Evolutionary conservation across 164 flowering plant genomes (phyloP).

Genomic region (Protea cynaroides): DNA sequence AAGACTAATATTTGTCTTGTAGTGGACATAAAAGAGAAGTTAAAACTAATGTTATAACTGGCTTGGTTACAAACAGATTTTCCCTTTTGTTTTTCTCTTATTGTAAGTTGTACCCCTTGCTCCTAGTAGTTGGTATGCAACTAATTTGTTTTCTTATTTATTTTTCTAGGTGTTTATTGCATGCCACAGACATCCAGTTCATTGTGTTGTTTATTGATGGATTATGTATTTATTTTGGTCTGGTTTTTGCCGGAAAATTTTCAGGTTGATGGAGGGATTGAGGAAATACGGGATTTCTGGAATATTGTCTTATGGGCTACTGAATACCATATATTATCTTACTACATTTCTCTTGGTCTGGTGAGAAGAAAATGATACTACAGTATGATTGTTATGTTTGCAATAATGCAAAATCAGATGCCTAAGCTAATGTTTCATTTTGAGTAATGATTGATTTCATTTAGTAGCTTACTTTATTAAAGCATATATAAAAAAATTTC

Average conservation of each 20-base stretch:
- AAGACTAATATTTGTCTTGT: no score
- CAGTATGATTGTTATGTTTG: neutral
- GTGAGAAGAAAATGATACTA: constrained; percentile 31
- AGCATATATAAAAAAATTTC: no score
- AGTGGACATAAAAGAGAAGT: no score
- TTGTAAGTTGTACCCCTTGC: no score
- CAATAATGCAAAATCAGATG: neutral
- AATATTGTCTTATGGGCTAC: constrained; percentile 68
- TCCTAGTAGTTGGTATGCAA: no score
- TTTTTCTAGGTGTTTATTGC: no score
- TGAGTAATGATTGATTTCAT: neutral
- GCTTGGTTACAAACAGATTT: no score
- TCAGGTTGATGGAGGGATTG: constrained; percentile 41
- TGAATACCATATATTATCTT: constrained; percentile 76
- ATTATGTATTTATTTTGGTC: neutral
- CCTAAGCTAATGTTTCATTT: no score
- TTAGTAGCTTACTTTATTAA: neutral
- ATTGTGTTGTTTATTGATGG: neutral
- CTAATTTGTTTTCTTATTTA: no score
- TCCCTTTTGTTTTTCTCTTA: no score
- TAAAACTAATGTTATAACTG: no score
- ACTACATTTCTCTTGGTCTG: constrained; percentile 69
- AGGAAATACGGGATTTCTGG: constrained; percentile 76
- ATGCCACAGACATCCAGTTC: no score
- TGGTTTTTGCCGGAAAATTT: neutral